phyloP scores from a whole-genome alignment of 441 rosid genomes.

The Mallotus repandus region DNA sequence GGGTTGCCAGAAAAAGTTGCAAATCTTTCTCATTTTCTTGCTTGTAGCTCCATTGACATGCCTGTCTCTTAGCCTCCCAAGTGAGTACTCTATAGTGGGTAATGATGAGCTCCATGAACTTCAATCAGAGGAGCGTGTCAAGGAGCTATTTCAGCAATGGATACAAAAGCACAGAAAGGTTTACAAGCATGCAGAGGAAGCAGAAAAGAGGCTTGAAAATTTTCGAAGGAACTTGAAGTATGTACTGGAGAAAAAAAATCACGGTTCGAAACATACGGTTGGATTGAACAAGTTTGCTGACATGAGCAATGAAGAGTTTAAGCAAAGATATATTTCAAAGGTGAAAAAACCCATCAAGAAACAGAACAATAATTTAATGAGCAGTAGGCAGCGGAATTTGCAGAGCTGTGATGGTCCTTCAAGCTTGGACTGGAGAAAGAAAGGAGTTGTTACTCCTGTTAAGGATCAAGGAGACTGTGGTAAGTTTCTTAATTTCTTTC shows the following conservation, averaged over 20 bases:
- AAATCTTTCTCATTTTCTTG: conserved; percentile 25
- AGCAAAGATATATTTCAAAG: conserved; percentile 40
- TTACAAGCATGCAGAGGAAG: conserved; percentile 46
- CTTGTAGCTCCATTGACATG: conserved; percentile 30
- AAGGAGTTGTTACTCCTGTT: conserved; percentile 51
- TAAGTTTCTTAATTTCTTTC: conserved; percentile 22
- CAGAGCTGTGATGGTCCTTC: conserved; percentile 46
- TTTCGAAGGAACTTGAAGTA: conserved; percentile 53
- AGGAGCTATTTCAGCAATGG: conserved; percentile 53
- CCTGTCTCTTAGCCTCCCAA: conserved; percentile 34
- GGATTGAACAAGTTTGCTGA: conserved; percentile 75
- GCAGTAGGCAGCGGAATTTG: conserved; percentile 21
- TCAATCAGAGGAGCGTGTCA: conserved; percentile 40
- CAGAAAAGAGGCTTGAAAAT: conserved; percentile 36
- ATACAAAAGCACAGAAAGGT: conserved; percentile 46
- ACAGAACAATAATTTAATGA: conserved; percentile 13
- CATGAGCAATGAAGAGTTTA: conserved; percentile 66
- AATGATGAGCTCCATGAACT: conserved; percentile 29
- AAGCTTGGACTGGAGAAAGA: conserved; percentile 66
- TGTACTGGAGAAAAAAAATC: conserved; percentile 35
- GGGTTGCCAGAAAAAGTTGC: conserved; percentile 24
- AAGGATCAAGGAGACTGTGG: conserved; percentile 69
- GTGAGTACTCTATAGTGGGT: conserved; percentile 41
- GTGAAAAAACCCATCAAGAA: conserved; percentile 43
- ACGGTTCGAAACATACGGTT: conserved; percentile 27